Conservation (phyloP, 2,329 filamentous ascomycete species). For the Nigrospora oryzae region DNA sequence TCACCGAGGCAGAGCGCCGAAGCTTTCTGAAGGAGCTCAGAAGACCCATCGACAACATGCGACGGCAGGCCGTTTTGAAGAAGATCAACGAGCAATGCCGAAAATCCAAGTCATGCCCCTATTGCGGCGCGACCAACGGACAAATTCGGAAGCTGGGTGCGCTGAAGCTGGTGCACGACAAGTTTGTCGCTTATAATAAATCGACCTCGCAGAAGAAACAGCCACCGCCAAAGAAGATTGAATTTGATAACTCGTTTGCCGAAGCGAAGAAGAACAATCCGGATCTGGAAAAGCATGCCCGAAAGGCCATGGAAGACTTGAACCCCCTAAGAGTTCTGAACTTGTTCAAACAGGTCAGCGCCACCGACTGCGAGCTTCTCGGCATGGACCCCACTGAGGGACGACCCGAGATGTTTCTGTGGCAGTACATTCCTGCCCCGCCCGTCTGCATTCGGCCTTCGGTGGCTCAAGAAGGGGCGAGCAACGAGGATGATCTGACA, state of each 20-base stretch:
- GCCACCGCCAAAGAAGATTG: slow-evolving; percentile 70
- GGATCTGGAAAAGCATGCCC: slow-evolving; percentile 84
- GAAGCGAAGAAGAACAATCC: slow-evolving; percentile 69
- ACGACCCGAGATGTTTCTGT: slow-evolving; percentile 92
- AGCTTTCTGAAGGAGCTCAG: slow-evolving; percentile 73
- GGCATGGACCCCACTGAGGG: slow-evolving; percentile 82
- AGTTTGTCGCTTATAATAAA: slow-evolving; percentile 79
- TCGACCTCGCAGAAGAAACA: slow-evolving; percentile 82
- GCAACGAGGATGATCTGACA: slow-evolving; percentile 93
- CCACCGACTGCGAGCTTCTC: slow-evolving; percentile 81
- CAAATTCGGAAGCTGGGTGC: slow-evolving; percentile 86
- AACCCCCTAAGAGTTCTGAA: slow-evolving; percentile 85
- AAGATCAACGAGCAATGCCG: slow-evolving; percentile 82
- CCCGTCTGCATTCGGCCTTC: slow-evolving; percentile 92
- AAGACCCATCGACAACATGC: slow-evolving; percentile 78
- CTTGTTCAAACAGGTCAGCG: slow-evolving; percentile 80
- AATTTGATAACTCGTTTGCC: slow-evolving; percentile 79
- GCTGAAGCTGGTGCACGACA: slow-evolving; percentile 92
- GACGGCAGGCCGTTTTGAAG: slow-evolving; percentile 76
- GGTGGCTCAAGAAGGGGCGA: slow-evolving; percentile 85
- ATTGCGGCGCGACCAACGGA: slow-evolving; percentile 78
- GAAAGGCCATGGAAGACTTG: slow-evolving; percentile 89
- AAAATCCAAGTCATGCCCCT: slow-evolving; percentile 75
- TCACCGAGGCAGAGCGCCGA: slow-evolving; percentile 73
- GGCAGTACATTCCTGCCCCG: slow-evolving; percentile 91